Conservation (phyloP, 345 rosid species). For the Bruguiera gymnorhiza region DNA sequence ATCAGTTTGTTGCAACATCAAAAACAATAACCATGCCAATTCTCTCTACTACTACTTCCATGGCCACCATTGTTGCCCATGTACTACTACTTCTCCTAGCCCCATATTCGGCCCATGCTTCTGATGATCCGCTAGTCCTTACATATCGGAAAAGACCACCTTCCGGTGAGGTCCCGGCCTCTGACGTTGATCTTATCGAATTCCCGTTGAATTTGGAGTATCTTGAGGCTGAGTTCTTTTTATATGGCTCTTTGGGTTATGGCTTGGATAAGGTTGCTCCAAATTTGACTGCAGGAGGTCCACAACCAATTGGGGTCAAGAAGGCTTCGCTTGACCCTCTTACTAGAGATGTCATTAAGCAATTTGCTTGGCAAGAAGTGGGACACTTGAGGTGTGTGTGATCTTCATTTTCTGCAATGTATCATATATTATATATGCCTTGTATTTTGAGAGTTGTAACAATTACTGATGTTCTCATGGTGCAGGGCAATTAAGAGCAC, state of each 20-base stretch:
- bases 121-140: constrained; percentile 10
- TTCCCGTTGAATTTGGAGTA: constrained; percentile 84
- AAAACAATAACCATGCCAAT: neutral
- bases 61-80: constrained; percentile 12
- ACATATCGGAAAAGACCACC: neutral
- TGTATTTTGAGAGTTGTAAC: neutral
- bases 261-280: constrained; percentile 78
- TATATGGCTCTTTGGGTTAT: constrained; percentile 62
- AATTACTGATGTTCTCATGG: neutral
- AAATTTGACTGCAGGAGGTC: constrained; percentile 60
- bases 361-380: constrained; percentile 87
- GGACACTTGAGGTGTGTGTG: constrained; percentile 64
- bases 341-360: constrained; percentile 55
- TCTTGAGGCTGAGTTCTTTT: constrained; percentile 89
- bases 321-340: constrained; percentile 56
- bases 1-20: neutral
- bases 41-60: neutral
- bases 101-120: constrained; percentile 8
- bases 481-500: constrained; percentile 60
- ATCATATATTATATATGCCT: neutral
- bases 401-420: neutral
- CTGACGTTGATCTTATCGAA: constrained; percentile 56
- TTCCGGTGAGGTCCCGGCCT: constrained; percentile 15
- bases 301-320: constrained; percentile 61
- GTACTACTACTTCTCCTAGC: constrained; percentile 20